Evolutionary conservation across 345 rosid species (phyloP), one percentile per base, ranked within the genome.

Genomic region (Fremontodendron californicum): DNA sequence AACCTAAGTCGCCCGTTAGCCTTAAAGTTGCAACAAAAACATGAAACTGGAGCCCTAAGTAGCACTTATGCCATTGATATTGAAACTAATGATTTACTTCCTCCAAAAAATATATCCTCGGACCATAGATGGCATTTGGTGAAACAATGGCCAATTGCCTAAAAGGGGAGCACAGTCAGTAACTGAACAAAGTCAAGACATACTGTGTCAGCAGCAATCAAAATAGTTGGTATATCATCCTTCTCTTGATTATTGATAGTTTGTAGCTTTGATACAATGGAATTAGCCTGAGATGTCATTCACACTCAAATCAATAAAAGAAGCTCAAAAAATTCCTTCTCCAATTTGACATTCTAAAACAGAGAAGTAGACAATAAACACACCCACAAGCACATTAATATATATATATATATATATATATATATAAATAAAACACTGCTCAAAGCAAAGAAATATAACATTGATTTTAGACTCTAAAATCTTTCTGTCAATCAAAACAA

Each of bases 191-290:
- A 71, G 77, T 74, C 76, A 77, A 84, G 54, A 82, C 94, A 88
- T 90, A 92, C 95, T 39, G 95, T 90, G 71, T 92, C 97, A 2
- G 95, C 89, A 33, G 97, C 82, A 78, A 90, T 77, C 87, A 93
- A 84, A 73, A 92, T 27, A 13, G 76, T 87, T 4, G 78, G 70
- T 77, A 83, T 82, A 12, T 70, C 86, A 78, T 81, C 86, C 82
- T 77, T 68, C 67, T 58, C 87, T 68, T 73, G 85, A 75, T 67
- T 64, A 73, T 75, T 74, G 7, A 23, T 40, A 66, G 52, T 78
- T 75, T 43, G 91, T 72, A 87, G 83, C 82, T 88, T 89, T 9
- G 83, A 85, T 64, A 82, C 40, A 10, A 92, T 89, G n/a, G 92
- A 90, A 84, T 89, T 87, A 74, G 97, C 92, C 96, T 89, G 94